Base-by-base conservation (phyloP, 768 basidiomycete species). In the Pulveroboletus ravenelii region DNA sequence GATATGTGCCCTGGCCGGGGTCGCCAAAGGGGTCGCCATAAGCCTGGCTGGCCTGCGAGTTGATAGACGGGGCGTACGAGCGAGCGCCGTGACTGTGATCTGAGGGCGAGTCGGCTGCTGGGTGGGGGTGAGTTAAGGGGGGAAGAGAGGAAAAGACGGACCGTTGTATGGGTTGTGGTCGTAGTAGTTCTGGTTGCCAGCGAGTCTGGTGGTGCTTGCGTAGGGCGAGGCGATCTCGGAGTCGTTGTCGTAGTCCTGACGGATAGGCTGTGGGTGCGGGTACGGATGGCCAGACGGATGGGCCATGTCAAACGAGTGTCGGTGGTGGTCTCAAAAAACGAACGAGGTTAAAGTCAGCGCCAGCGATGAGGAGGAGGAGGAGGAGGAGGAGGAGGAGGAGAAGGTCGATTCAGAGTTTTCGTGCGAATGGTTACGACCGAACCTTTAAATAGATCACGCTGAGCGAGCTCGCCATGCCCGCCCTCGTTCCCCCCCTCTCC, bases 1-100 rank as follows among this genome's bases (percentile, higher is more conserved):
- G 89, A 49, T 89, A 82, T 18, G 73, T 67, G 47, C 73, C 75
- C 43, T 74, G 67, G 20, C 74, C 78, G 25, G 79, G 72, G 65
- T 84, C 81, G 35, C 72, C 75, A 63, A 81, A 84, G 37, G 81
- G 81, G 29, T 80, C 81, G 45, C 78, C 76, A 60, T 73, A 79
- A 45, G 77, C 75, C 50, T 78, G 70, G 64, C 80, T 82, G 43
- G 74, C 72, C 65, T 84, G 82, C 14, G 83, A 85, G 63, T 76
- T 75, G 57, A 82, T 72, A 44, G 82, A 84, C 17, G 79, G 73
- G 38, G 76, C 69, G 56, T 84, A 83, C 34, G 73, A 77, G 56
- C 73, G 76, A 47, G 53, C 52, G 39, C 62, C 61, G 37, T 70
- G 65, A 37, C 66, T 64, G 10, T 52, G 35, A 41, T 72, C 72